Percentiles rank a stretch among this genome's conserved stretches.
Evolutionary conservation across 1,284 basidiomycete genomes (phyloP).

Genomic region (Boletus calvinii): DNA sequence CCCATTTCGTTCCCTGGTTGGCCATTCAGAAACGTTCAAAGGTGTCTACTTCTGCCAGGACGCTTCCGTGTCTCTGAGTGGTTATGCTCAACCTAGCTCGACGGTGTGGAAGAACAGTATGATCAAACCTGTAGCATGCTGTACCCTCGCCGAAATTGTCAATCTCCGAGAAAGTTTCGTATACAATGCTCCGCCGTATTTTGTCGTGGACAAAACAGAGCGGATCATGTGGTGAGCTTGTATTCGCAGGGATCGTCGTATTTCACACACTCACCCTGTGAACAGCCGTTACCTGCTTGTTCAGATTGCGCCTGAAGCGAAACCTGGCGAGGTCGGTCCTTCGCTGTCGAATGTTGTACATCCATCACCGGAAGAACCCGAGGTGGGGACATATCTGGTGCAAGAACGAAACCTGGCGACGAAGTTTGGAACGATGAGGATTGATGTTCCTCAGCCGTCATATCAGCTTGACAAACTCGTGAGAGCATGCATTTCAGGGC

Average conservation of each 20-base stretch:
- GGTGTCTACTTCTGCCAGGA: slow-evolving; percentile 67
- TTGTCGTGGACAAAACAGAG: slow-evolving; percentile 56
- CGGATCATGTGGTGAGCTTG: slow-evolving; percentile 61
- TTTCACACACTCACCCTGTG: background rate
- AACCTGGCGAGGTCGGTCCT: background rate
- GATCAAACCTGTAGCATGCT: slow-evolving; percentile 43
- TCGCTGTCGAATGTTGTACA: no score
- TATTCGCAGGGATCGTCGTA: background rate
- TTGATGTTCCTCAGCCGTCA: slow-evolving; percentile 55
- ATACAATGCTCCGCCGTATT: slow-evolving; percentile 43
- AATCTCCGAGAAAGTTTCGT: slow-evolving; percentile 54
- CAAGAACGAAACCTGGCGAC: slow-evolving; percentile 23
- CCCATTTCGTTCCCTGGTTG: background rate
- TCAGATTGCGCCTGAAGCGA: slow-evolving; percentile 26
- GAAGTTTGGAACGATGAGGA: slow-evolving; percentile 31
- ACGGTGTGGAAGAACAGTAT: slow-evolving; percentile 48
- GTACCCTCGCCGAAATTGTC: slow-evolving; percentile 61
- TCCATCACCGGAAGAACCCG: background rate
- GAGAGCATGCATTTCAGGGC: slow-evolving; percentile 39
- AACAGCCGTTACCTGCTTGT: slow-evolving; percentile 62
- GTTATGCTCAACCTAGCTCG: slow-evolving; percentile 39
- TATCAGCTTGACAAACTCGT: slow-evolving; percentile 50
- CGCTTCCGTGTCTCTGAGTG: slow-evolving; percentile 44
- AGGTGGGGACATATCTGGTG: slow-evolving; percentile 4
- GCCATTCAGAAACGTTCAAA: slow-evolving; percentile 21